phyloP scores from a whole-genome alignment of 371 early-diverging fungal genomes.

The Mucor mucedo region DNA sequence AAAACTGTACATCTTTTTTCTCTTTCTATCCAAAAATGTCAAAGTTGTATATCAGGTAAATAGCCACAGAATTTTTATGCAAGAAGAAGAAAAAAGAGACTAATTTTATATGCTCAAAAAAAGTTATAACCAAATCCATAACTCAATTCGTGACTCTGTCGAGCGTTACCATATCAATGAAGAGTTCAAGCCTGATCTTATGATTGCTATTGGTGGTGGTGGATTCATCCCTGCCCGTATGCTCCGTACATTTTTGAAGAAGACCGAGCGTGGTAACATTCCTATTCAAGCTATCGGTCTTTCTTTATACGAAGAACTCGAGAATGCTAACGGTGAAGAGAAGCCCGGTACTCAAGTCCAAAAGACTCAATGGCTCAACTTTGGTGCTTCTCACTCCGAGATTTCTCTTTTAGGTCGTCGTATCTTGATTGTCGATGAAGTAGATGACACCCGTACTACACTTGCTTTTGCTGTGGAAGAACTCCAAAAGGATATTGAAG shows the following conservation, averaged over 20 bases:
- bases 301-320: conserved; percentile 76
- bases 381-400: conserved; percentile 64
- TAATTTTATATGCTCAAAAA: neutral
- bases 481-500: conserved; percentile 69
- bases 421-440: conserved; percentile 81
- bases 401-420: conserved; percentile 66
- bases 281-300: conserved; percentile 82
- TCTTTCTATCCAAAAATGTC: conserved; percentile 31
- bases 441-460: conserved; percentile 79
- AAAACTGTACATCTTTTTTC: neutral
- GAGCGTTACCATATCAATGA: conserved; percentile 60
- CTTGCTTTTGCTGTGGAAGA: conserved; percentile 76
- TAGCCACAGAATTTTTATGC: neutral
- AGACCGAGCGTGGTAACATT: conserved; percentile 70
- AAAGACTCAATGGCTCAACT: conserved; percentile 85
- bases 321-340: conserved; percentile 34
- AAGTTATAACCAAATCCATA: conserved; percentile 78
- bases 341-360: conserved; percentile 57
- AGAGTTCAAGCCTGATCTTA: conserved; percentile 69
- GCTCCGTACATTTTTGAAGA: conserved; percentile 76
- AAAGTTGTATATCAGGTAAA: conserved; percentile 45
- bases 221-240: conserved; percentile 80
- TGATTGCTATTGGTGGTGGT: conserved; percentile 69
- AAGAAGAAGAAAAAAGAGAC: neutral
- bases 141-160: conserved; percentile 66